Evolutionary conservation across 2,329 filamentous ascomycete species (phyloP), one percentile per base, ranked within the genome.

Genomic region (Verticillium zaregamsianum): DNA sequence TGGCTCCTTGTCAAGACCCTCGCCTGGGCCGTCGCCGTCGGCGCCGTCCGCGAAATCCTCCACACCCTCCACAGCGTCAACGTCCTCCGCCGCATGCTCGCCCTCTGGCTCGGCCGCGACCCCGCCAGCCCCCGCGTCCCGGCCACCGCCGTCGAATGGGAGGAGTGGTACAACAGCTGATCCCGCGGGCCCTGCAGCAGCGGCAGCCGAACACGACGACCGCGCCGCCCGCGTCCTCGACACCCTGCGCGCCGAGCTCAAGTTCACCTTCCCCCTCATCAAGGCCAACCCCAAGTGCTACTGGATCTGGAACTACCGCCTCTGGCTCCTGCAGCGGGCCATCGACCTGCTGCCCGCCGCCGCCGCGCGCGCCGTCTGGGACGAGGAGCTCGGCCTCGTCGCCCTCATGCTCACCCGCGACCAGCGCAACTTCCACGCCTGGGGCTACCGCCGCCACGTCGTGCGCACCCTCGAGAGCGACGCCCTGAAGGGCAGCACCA

Each of bases 221-320:
- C 15, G 33, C 54, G 9, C 56, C 59, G 52, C 35, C 31, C 12
- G 63, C 3, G 72, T 89, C 35, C 82, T 98, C 64, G 83, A 85
- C 56, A 62, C 58, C 40, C 58, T 59, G 25, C 39, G 39, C n/a
- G 80, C 84, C 61, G 95, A 99, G 73, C 81, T 99, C 37, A 79
- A 80, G 57, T 97, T 97, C 71, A 88, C 94, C 37, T 86, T 97
- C 49, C 91, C 92, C 0, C 83, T 99, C 23, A 84, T 99, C 58
- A 84, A 91, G 66, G 87, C 92, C 67, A 94, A 87, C 67, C 95
- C 95, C 7, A 99, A 99, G 75, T 98, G 95, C 81, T 99, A 99
- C 79, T 98, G 95, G 94, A 94, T 99, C 70, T 99, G 95, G 95
- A 96, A 97, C 68, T 94, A 97, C 76, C 89, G 95, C 32, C 77